Base-by-base conservation (phyloP, 345 rosid species). In the Sonneratia alba region DNA sequence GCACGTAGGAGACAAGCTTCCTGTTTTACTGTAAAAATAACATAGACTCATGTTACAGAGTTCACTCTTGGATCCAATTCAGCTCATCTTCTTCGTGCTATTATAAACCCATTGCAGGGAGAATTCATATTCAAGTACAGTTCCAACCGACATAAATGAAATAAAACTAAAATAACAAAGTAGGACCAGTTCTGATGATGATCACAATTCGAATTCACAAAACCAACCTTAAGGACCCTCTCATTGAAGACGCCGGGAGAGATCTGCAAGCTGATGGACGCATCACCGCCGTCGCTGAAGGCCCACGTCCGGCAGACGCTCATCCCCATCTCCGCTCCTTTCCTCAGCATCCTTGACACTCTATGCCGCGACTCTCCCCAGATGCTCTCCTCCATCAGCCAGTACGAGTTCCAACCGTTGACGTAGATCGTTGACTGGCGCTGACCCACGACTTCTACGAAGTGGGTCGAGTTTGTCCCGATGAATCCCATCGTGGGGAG, bases 291-390 rank as follows among this genome's bases (percentile, higher is more conserved):
- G 69, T 85, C 82, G 63, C 81, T 83, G 75, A 85, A 83, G 57
- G 84, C 89, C 86, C 86, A 83, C 45, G 89, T 85, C 75, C 85
- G 70, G 72, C 89, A 85, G 42, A 85, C 84, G 38, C 77, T 83
- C 85, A 83, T 57, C 56, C 86, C 86, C 85, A 83, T 68, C 47
- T 79, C 70, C 32, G 78, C 69, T 19, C 83, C 83, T 51, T 40
- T 67, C 42, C 72, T 73, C 36, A 82, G 57, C 79, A 82, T 78
- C 78, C 69, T 55, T 15, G 83, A 73, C 2, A 79, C 83, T 69
- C 73, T 79, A 48, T 73, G 56, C 48, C 79, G 76, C 40, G 78
- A 79, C 18, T 69, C 8, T 1, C 67, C 62, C 81, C 81, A 71
- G 49, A 73, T 71, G 67, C 79, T 80, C 69, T 69, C 81, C 72